Evolutionary conservation across 805 yeast species (phyloP), one percentile per base, ranked within the genome.

Genomic region (Cyberlindnera galapagoensis): DNA sequence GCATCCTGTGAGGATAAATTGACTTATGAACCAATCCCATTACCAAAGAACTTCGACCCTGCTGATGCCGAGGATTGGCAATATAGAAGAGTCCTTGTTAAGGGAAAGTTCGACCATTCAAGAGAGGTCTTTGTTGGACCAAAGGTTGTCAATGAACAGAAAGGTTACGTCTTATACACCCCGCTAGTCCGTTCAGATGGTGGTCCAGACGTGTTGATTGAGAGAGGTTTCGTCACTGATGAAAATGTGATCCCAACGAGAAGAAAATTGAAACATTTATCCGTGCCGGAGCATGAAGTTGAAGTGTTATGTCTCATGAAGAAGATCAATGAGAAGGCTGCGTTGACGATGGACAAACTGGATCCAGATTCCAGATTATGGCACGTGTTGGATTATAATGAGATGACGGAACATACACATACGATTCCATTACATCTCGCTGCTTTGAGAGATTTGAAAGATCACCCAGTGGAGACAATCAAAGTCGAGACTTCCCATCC

Each of bases 71-170:
- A 67, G 14, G 81, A 82, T 37, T 80, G 85, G 59, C 95, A 88
- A 47, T 90, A 80, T 54, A 70, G 97, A 35, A 69, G 80, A 42
- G 88, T 90, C 26, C 63, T 67, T n/a, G 59, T 83, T 9, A 75
- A 69, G 31, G 98, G 98, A 1, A 69, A 66, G 34, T 92, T 80
- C 53, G 80, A 83, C 44, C 88, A 92, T 49, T 74, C 76, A 10
- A 76, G 87, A 50, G 98, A 92, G 55, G 75, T 87, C 60, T 81
- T 84, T 49, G 85, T 92, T 32, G 97, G 97, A 0, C 97, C 98
- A 6, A 69, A 96, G 42, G 65, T 81, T 30, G 67, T 69, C 43
- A 77, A 85, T 40, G 85, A 79, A 27, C 62, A 65, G 42, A 70
- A 76, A 35, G 98, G 98, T 1, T 92, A 84, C 55, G 59, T 73